These are phyloP conservation scores for Polytolypa hystricis DNA, from an alignment of 2,329 filamentous ascomycete species.

Conservation along the genomic window DNA sequence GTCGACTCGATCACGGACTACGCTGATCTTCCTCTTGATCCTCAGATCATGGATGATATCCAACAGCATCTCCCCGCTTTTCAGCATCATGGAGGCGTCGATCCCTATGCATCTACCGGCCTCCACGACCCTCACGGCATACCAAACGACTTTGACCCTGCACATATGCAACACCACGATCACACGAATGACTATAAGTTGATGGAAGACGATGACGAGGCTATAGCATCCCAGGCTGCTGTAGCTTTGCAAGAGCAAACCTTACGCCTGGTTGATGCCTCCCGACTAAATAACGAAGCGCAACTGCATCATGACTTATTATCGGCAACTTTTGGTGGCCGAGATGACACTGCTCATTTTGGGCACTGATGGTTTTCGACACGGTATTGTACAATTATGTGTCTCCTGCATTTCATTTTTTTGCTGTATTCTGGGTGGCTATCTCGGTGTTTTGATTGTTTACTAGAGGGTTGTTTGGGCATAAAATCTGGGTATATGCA, in stretches of 20 bases:
- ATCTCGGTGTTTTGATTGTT: not conserved
- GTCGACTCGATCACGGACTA: conserved; percentile 32
- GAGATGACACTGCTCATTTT: conserved; percentile 27
- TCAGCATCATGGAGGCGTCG: conserved; percentile 28
- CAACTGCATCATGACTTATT: conserved; percentile 32
- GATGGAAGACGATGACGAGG: conserved; percentile 28
- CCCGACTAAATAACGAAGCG: conserved; percentile 25
- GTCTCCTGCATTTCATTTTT: not conserved
- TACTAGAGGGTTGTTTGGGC: not conserved
- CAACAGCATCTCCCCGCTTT: conserved; percentile 33
- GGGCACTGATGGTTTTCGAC: conserved; percentile 13
- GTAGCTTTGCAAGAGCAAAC: conserved; percentile 26
- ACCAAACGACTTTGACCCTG: conserved; percentile 27
- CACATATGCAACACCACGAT: conserved; percentile 28
- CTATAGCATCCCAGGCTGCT: conserved; percentile 23
- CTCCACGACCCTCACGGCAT: conserved; percentile 20
- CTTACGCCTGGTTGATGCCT: conserved; percentile 26
- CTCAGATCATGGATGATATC: conserved; percentile 48
- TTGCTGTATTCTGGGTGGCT: not conserved
- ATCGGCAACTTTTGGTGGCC: conserved; percentile 27
- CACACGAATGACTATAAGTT: conserved; percentile 30
- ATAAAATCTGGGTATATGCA: too few species aligned
- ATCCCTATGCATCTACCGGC: conserved; percentile 20
- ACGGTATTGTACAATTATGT: too few species aligned
- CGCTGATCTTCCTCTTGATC: conserved; percentile 47